These are phyloP conservation scores for Hypoxylon sp. DNA, from an alignment of 2,329 filamentous ascomycete genomes.

Conservation along the genomic window DNA sequence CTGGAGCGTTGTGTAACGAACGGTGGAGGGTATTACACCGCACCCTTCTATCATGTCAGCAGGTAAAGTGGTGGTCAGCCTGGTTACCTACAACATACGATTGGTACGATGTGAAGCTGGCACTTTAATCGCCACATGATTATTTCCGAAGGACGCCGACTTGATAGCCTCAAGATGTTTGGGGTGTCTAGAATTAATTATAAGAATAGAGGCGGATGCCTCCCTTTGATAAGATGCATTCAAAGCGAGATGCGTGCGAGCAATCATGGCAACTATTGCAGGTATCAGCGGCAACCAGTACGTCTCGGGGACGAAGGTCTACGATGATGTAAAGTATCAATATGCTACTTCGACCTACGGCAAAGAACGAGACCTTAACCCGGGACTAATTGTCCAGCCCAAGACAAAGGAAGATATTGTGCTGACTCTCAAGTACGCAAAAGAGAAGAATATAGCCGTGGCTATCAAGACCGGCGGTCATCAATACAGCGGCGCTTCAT, in stretches of 20 bases:
- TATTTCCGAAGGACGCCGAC: not conserved
- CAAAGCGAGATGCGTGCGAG: not conserved
- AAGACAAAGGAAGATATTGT: slow-evolving; percentile 61
- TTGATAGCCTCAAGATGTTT: not conserved
- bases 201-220: slow-evolving; percentile 9
- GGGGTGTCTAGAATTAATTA: not conserved
- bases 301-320: slow-evolving; percentile 45
- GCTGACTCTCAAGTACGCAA: slow-evolving; percentile 59
- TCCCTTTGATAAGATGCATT: not conserved
- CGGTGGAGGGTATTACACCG: not conserved
- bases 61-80: slow-evolving; percentile 14
- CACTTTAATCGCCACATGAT: slow-evolving; percentile 17
- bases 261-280: slow-evolving; percentile 46
- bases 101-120: slow-evolving; percentile 3
- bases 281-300: slow-evolving; percentile 49
- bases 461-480: slow-evolving; percentile 65
- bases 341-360: slow-evolving; percentile 62
- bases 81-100: slow-evolving; percentile 6
- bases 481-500: slow-evolving; percentile 66
- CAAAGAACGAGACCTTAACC: slow-evolving; percentile 60
- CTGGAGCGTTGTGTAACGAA: not conserved
- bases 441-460: slow-evolving; percentile 58
- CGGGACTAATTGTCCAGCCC: slow-evolving; percentile 62
- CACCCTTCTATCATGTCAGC: not conserved
- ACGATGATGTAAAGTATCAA: slow-evolving; percentile 56